phyloP scores from a whole-genome alignment of 345 rosid genomes.

The Sapria himalayana region DNA sequence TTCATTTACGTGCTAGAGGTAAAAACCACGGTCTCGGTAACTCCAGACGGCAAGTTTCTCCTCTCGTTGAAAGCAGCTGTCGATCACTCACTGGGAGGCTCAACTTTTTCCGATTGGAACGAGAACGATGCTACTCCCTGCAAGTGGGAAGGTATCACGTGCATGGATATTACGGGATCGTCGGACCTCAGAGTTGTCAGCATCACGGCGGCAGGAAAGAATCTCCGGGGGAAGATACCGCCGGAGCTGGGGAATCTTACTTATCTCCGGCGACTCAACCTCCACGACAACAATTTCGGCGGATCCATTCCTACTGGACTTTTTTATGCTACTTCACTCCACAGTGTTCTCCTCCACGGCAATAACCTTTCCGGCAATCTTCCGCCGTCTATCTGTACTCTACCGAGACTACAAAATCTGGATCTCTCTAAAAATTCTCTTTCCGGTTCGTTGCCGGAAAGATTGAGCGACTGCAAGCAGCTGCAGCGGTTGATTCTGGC shows the following conservation, averaged over 20 bases:
- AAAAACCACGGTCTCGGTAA: no score
- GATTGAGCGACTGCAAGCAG: slow-evolving; percentile 45
- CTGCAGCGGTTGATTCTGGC: slow-evolving; percentile 65
- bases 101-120: slow-evolving; percentile 72
- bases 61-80: slow-evolving; percentile 84
- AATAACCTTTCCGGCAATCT: slow-evolving; percentile 69
- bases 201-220: slow-evolving; percentile 41
- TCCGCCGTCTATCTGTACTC: slow-evolving; percentile 57
- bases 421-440: slow-evolving; percentile 70
- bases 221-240: slow-evolving; percentile 72
- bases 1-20: no score
- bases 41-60: slow-evolving; percentile 78
- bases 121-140: slow-evolving; percentile 64
- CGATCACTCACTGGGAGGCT: slow-evolving; percentile 17
- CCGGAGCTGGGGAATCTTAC: slow-evolving; percentile 67
- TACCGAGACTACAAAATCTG: slow-evolving; percentile 65
- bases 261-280: slow-evolving; percentile 72
- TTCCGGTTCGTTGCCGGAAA: slow-evolving; percentile 41
- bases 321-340: slow-evolving; percentile 83
- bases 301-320: slow-evolving; percentile 68
- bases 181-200: slow-evolving; percentile 59
- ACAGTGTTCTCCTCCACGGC: slow-evolving; percentile 49
- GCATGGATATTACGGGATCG: slow-evolving; percentile 43
- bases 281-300: slow-evolving; percentile 43
- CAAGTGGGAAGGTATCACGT: slow-evolving; percentile 70